Evolutionary conservation across 805 yeast genomes (phyloP).

Genomic region (Candida peoriensis): DNA sequence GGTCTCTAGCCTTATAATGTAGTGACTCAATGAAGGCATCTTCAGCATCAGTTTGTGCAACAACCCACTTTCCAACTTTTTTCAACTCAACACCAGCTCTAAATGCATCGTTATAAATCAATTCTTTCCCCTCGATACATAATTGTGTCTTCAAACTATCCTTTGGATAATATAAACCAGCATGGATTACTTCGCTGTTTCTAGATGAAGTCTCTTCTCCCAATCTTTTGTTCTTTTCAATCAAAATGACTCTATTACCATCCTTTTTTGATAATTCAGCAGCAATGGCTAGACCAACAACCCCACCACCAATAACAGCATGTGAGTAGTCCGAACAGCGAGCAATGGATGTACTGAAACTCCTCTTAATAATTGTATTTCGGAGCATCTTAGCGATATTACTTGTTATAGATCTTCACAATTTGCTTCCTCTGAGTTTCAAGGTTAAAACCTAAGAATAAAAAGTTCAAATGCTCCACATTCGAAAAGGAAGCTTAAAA

Average conservation of each 20-base stretch:
- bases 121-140: slow-evolving; percentile 70
- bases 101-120: slow-evolving; percentile 47
- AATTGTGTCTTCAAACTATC: slow-evolving; percentile 61
- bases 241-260: slow-evolving; percentile 50
- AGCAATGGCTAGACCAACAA: slow-evolving; percentile 77
- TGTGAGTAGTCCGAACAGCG: slow-evolving; percentile 52
- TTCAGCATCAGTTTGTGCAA: slow-evolving; percentile 71
- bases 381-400: background rate
- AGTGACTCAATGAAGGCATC: slow-evolving; percentile 52
- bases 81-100: slow-evolving; percentile 50
- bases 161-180: slow-evolving; percentile 78
- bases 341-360: slow-evolving; percentile 12
- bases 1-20: slow-evolving; percentile 40
- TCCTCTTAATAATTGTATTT: slow-evolving; percentile 2
- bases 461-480: no score
- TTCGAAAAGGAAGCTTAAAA: no score
- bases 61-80: slow-evolving; percentile 80
- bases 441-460: no score
- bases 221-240: slow-evolving; percentile 60
- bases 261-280: slow-evolving; percentile 50
- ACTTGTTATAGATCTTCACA: no score
- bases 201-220: slow-evolving; percentile 87
- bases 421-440: no score
- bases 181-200: slow-evolving; percentile 91
- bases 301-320: slow-evolving; percentile 79